Base-by-base conservation (phyloP, 2,329 filamentous ascomycete genomes). In the Iodosphaeria phyllophila region DNA sequence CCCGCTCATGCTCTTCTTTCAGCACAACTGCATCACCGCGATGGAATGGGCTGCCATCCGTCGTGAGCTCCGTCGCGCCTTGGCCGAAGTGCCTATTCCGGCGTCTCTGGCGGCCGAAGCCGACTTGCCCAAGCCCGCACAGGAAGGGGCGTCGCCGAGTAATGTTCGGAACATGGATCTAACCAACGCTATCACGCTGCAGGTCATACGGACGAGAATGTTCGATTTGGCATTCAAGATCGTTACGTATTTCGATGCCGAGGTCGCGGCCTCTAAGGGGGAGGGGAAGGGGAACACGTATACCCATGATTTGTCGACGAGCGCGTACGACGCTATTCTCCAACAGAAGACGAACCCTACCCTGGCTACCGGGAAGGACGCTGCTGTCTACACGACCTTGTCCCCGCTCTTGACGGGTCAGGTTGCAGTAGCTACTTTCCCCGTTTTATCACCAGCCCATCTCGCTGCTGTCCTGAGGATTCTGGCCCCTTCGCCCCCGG, bases 201-300 rank as follows among this genome's bases (percentile, higher is more conserved):
- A 91, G 47, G 78, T 92, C 14, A 58, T 98, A 28, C 75, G 89
- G 43, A 89, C 80, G 9, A 77, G 79, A 42, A 91, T 98, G 43
- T 80, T 98, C 45, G 73, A 74, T 35, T 70, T 79, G 11, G 84
- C 86, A 2, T 56, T 95, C 32, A 74, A 76, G 35, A 67, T 95
- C 25, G 73, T 84, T 32, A 86, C 95, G 44, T 91, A 83, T 51
- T 91, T 68, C 44, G 65, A 65, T 44, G 64, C 59, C 33, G 50
- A 51, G 19, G 46, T 36, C 4, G 48, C 54, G 11, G 36, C 45
- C 5, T 39, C 46, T 9, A 39, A 42, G 16, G 38, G 47, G 3
- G 58, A 36, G 38, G 50, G 32, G 43, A 39, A 42, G 16, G 38
- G 47, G 3, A 58, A 36, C 38, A 50, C 32, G 43, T 55, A 54